A percentile compares a stretch with the other conserved stretches of the same genome.
Conservation (phyloP, 257 asterid genomes). For the Capsicum rhomboideum region DNA sequence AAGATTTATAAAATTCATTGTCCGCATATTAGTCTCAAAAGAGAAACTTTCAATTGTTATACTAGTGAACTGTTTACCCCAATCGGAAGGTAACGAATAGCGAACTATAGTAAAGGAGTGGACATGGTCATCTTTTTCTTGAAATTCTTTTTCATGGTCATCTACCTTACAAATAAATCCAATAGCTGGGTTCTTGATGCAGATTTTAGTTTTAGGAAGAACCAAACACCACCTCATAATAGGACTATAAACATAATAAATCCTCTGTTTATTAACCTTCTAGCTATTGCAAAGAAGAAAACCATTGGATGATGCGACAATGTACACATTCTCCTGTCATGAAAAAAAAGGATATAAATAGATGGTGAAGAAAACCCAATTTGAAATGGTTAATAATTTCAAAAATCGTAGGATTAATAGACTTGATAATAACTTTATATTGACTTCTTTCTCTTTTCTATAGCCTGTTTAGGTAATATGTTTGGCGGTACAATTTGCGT, state of each 20-base stretch:
- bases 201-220: background rate
- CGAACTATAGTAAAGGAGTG: background rate
- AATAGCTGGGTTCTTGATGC: background rate
- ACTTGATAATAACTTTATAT: no score
- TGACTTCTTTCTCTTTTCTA: no score
- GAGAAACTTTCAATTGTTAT: background rate
- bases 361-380: background rate
- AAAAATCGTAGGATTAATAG: background rate
- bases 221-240: background rate
- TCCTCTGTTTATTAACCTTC: background rate
- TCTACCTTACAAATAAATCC: background rate
- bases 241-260: background rate
- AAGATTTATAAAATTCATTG: background rate
- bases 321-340: background rate
- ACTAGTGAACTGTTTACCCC: background rate
- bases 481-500: no score
- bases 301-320: background rate
- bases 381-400: background rate
- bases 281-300: background rate
- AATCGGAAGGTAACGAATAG: background rate
- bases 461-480: no score
- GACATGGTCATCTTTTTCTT: no score
- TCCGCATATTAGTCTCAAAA: background rate
- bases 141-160: background rate
- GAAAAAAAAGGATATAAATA: background rate